Evolutionary conservation across 1,139 yeast genomes (phyloP).

Genomic region (Geotrichum carabidarum): DNA sequence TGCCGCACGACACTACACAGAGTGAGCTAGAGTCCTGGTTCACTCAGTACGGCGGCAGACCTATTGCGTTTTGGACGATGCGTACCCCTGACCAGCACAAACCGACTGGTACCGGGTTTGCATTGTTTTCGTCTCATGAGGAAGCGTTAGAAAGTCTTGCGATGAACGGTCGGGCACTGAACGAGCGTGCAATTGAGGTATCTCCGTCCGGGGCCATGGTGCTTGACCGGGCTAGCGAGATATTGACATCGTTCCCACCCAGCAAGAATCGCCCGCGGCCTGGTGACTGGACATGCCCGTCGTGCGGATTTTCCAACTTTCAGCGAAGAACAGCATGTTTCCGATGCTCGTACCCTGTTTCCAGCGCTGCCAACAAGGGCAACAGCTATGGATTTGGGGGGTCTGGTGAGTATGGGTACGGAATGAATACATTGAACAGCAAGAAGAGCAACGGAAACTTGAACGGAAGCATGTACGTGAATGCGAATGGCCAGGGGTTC

Average conservation of each 20-base stretch:
- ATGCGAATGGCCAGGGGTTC: conserved; percentile 18
- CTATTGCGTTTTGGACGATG: conserved; percentile 85
- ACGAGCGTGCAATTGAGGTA: conserved; percentile 73
- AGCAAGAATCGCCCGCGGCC: conserved; percentile 90
- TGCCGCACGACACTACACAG: conserved; percentile 84
- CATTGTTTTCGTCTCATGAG: conserved; percentile 76
- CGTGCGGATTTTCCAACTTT: conserved; percentile 91
- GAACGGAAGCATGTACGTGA: conserved; percentile 19
- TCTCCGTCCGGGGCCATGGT: conserved; percentile 79
- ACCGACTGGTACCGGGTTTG: conserved; percentile 67
- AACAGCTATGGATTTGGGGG: neutral
- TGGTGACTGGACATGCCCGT: conserved; percentile 97
- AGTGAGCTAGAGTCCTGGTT: conserved; percentile 90
- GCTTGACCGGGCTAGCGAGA: conserved; percentile 73
- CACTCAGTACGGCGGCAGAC: conserved; percentile 77
- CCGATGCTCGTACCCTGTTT: conserved; percentile 84
- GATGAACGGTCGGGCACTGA: conserved; percentile 73
- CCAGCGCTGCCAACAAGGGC: conserved; percentile 37
- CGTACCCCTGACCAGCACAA: conserved; percentile 51
- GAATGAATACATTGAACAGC: neutral
- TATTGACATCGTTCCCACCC: conserved; percentile 79
- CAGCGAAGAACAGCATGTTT: conserved; percentile 93
- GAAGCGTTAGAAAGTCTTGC: conserved; percentile 74
- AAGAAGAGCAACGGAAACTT: conserved; percentile 23
- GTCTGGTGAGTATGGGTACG: neutral